Percentiles rank a stretch among this genome's conserved stretches.
Conservation (phyloP, 2,329 filamentous ascomycete genomes). For the Penicillium sp. region DNA sequence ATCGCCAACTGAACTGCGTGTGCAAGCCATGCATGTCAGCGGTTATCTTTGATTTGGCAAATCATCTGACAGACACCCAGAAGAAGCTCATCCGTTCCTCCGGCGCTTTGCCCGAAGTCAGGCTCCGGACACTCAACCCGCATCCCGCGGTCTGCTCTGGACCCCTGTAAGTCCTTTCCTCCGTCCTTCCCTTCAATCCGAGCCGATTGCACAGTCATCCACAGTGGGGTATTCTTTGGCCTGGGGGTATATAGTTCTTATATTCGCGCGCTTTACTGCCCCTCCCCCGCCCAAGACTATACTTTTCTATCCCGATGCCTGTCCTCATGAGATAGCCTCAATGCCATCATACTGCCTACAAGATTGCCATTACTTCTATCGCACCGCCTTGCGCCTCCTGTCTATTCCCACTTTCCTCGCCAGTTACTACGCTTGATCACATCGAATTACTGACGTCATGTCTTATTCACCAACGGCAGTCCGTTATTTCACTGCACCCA, state of each 20-base stretch:
- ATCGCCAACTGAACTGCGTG: neutral
- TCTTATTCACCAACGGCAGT: slow-evolving; percentile 59
- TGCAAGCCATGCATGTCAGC: neutral
- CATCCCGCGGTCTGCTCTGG: slow-evolving; percentile 6
- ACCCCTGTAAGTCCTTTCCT: slow-evolving; percentile 16
- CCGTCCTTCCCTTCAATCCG: slow-evolving; percentile 19
- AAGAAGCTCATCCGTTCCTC: slow-evolving; percentile 32
- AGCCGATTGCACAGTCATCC: slow-evolving; percentile 8
- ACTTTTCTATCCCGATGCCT: slow-evolving; percentile 3
- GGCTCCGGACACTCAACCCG: slow-evolving; percentile 7
- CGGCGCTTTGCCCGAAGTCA: slow-evolving; percentile 20
- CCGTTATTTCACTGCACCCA: slow-evolving; percentile 65
- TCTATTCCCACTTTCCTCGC: slow-evolving; percentile 76
- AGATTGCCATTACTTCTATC: slow-evolving; percentile 91
- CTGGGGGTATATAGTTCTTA: slow-evolving; percentile 4
- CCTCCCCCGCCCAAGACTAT: neutral
- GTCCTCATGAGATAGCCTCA: slow-evolving; percentile 42
- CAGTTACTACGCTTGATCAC: slow-evolving; percentile 58
- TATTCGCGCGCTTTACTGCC: neutral
- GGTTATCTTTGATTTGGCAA: neutral
- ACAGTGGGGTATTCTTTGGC: neutral
- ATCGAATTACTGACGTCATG: slow-evolving; percentile 45
- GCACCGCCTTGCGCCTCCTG: slow-evolving; percentile 78
- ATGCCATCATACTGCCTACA: slow-evolving; percentile 80
- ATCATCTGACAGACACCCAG: slow-evolving; percentile 13